Evolutionary conservation across 2,329 filamentous ascomycete species (phyloP), one percentile per base, ranked within the genome.

Genomic region (Ceratocystis diversiconidia): DNA sequence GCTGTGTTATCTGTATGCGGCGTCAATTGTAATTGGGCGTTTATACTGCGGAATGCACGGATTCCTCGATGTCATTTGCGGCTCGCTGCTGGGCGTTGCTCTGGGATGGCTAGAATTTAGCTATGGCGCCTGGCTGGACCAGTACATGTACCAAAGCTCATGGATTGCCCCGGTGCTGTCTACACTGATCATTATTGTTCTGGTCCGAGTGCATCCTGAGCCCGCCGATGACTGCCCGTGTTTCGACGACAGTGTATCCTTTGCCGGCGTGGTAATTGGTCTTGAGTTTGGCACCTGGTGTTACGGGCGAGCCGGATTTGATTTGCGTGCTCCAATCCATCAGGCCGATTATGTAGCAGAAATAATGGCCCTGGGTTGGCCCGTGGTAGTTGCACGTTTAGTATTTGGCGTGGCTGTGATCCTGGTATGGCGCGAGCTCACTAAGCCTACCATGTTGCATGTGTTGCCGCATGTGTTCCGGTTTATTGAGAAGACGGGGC

Each of bases 1-100:
- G 4, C 74, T 89, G 5, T 85, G 87, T 50, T 95, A 94, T 74
- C 86, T 90, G 70, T 99, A 97, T 73, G 90, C 89, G 43, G 77
- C 84, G 12, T 96, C 92, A 30, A 97, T 99, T 72, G 83, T 96
- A 50, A 78, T 97, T 68, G 94, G 94, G 5, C 85, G 94, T 22
- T 79, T 99, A 44, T 97, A 99, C 77, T 99, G 94, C 73, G 94
- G 94, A 68, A 99, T 99, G 94, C 94, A 99, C 76, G 94, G 94
- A 10, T 96, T 97, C 76, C 80, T 94, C 55, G 94, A 99, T 74
- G 91, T 97, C 28, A 76, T 94, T 15, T 75, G 94, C 66, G 94
- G 94, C 5, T 90, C 87, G 65, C 71, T 85, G 15, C 80, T 96
- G 65, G 94, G 94, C 41, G 87, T 85, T 10, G 75, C 82, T 63